Conservation (phyloP, 2,329 filamentous ascomycete genomes). For the Aureobasidium mangrovei region DNA sequence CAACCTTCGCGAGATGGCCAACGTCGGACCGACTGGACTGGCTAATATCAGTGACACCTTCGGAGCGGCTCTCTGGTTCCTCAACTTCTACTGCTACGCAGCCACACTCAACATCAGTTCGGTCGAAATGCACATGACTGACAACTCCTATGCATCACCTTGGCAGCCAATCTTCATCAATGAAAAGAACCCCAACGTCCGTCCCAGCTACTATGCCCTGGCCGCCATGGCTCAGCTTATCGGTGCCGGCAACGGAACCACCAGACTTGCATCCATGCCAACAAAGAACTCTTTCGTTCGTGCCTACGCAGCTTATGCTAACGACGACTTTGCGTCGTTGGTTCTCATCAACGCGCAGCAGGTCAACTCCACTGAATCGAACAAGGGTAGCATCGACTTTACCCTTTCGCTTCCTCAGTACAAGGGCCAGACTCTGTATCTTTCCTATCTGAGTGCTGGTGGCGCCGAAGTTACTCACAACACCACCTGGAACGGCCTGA, state of each 20-base stretch:
- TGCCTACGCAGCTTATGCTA: slow-evolving; percentile 39
- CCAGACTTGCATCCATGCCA: slow-evolving; percentile 33
- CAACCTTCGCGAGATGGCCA: slow-evolving; percentile 44
- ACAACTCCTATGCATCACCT: slow-evolving; percentile 43
- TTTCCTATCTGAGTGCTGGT: slow-evolving; percentile 40
- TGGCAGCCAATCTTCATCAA: slow-evolving; percentile 40
- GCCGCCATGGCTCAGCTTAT: slow-evolving; percentile 44
- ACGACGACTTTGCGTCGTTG: slow-evolving; percentile 34
- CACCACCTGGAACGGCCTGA: slow-evolving; percentile 42
- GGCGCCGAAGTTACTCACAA: slow-evolving; percentile 36
- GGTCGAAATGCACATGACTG: slow-evolving; percentile 47
- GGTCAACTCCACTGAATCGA: slow-evolving; percentile 32
- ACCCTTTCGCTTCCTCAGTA: slow-evolving; percentile 32
- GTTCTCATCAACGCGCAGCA: slow-evolving; percentile 40
- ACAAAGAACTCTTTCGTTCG: slow-evolving; percentile 26
- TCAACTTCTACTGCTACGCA: slow-evolving; percentile 45
- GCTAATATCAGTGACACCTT: slow-evolving; percentile 40
- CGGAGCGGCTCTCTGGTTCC: slow-evolving; percentile 42
- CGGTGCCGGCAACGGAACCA: slow-evolving; percentile 38
- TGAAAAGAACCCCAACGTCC: slow-evolving; percentile 28
- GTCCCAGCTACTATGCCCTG: slow-evolving; percentile 43
- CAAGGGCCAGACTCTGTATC: slow-evolving; percentile 35
- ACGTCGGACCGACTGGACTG: slow-evolving; percentile 42
- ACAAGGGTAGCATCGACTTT: slow-evolving; percentile 35
- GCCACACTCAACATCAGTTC: slow-evolving; percentile 40